Conservation (phyloP, 768 basidiomycete genomes). For the Leccinum disarticulatum region DNA sequence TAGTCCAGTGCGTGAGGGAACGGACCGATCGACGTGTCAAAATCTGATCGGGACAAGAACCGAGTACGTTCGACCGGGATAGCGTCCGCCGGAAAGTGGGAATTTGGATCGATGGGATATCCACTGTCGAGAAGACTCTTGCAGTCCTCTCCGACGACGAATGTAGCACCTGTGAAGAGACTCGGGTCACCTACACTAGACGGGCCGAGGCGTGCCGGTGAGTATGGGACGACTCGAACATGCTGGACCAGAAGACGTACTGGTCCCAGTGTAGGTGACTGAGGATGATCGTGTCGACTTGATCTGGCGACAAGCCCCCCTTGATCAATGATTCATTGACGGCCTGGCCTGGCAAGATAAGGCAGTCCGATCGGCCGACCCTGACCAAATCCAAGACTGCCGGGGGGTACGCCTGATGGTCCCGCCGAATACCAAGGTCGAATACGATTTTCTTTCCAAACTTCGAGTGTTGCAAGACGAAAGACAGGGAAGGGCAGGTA, state of each 20-base stretch:
- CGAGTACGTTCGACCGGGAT: slow-evolving; percentile 38
- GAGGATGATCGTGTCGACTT: slow-evolving; percentile 44
- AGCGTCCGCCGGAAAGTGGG: slow-evolving; percentile 30
- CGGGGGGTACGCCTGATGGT: slow-evolving; percentile 42
- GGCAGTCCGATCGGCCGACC: slow-evolving; percentile 3
- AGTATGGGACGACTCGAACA: background rate
- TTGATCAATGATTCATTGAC: slow-evolving; percentile 47
- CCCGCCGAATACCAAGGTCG: slow-evolving; percentile 54
- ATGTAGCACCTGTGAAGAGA: slow-evolving; percentile 43
- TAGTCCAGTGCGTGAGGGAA: slow-evolving; percentile 50
- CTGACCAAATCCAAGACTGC: slow-evolving; percentile 22
- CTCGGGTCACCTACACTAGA: slow-evolving; percentile 41
- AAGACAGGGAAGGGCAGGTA: slow-evolving; percentile 33
- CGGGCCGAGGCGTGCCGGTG: background rate
- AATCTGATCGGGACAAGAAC: slow-evolving; percentile 35
- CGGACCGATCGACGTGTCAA: slow-evolving; percentile 42
- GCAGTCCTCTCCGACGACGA: slow-evolving; percentile 45
- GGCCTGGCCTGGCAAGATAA: slow-evolving; percentile 27
- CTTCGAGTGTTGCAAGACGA: slow-evolving; percentile 49
- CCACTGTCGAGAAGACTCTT: slow-evolving; percentile 34
- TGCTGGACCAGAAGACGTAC: background rate
- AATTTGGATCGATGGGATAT: slow-evolving; percentile 42
- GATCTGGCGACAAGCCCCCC: slow-evolving; percentile 44
- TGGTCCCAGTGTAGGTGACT: slow-evolving; percentile 56
- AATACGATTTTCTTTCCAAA: slow-evolving; percentile 44